These are phyloP conservation scores for Lepidium africanum DNA, from an alignment of 345 rosid species.

Conservation along the genomic window DNA sequence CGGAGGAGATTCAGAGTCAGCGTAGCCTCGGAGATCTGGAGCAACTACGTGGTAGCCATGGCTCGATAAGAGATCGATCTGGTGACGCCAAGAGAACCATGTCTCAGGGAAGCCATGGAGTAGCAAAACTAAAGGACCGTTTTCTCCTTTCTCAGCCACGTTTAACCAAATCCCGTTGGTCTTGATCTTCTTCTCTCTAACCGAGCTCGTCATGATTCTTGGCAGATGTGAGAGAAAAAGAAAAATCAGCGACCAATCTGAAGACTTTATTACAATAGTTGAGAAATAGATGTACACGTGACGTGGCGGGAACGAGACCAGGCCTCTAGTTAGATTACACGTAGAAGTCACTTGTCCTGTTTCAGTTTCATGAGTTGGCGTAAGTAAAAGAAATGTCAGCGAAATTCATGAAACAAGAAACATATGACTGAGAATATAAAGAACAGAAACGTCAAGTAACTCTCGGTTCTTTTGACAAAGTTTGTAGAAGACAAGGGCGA, in stretches of 20 bases:
- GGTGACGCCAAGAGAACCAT: slow-evolving; percentile 75
- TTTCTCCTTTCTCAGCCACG: slow-evolving; percentile 47
- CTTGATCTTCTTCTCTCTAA: slow-evolving; percentile 38
- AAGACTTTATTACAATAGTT: slow-evolving; percentile 1
- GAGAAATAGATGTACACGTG: not conserved
- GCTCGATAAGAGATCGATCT: slow-evolving; percentile 43
- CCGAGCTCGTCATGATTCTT: slow-evolving; percentile 19
- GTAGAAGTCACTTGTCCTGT: not conserved
- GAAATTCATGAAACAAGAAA: slow-evolving; percentile 4
- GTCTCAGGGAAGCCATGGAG: slow-evolving; percentile 77
- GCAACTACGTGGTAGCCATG: slow-evolving; percentile 59
- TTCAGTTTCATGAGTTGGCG: not conserved
- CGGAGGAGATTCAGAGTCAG: slow-evolving; percentile 49
- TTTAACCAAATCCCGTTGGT: slow-evolving; percentile 48
- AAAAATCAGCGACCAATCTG: not conserved
- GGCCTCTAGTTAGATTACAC: not conserved
- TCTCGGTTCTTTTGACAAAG: not conserved
- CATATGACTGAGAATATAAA: not conserved
- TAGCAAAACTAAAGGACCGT: slow-evolving; percentile 47
- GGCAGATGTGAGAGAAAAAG: not conserved
- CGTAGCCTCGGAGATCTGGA: slow-evolving; percentile 64
- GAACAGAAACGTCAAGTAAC: slow-evolving; percentile 12
- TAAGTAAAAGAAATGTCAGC: not conserved
- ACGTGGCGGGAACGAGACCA: not conserved
- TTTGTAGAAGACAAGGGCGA: not conserved